These are phyloP conservation scores for Paspalum notatum DNA, from an alignment of 176 grass and related monocot species.

Conservation along the genomic window DNA sequence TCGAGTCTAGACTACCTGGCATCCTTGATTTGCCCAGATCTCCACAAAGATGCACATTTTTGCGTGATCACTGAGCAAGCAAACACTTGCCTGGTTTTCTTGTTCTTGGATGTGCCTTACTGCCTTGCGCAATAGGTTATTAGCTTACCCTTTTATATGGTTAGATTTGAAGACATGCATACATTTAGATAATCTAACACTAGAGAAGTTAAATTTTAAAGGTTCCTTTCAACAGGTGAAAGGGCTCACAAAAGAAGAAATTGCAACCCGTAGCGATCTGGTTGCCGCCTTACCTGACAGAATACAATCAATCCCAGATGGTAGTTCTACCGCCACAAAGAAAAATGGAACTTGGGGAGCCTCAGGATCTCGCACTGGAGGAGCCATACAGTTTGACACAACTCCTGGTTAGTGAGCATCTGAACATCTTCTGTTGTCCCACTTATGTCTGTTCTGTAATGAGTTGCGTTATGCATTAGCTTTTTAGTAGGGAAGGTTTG, in stretches of 20 bases:
- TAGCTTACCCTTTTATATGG: neutral
- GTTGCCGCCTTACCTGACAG: constrained; percentile 81
- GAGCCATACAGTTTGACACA: constrained; percentile 75
- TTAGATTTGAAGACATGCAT: neutral
- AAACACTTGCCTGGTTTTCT: constrained; percentile 12
- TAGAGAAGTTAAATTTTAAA: neutral
- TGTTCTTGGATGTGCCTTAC: neutral
- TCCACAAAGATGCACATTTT: neutral
- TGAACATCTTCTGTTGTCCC: neutral
- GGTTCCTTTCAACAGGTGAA: constrained; percentile 67
- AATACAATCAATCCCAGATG: constrained; percentile 95
- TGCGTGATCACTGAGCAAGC: neutral
- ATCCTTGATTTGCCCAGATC: neutral
- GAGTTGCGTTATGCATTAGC: neutral
- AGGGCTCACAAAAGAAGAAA: constrained; percentile 94
- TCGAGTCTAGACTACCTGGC: neutral
- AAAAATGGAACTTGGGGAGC: constrained; percentile 73
- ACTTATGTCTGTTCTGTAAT: neutral
- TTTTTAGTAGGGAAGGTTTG: neutral
- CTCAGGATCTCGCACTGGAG: constrained; percentile 72
- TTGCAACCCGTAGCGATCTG: constrained; percentile 73
- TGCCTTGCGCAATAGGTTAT: neutral
- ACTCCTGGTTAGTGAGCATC: constrained; percentile 58
- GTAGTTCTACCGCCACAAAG: constrained; percentile 67
- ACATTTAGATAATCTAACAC: neutral